Evolutionary conservation across 2,329 filamentous ascomycete species (phyloP).

Genomic region (Aspergillus chevalieri): DNA sequence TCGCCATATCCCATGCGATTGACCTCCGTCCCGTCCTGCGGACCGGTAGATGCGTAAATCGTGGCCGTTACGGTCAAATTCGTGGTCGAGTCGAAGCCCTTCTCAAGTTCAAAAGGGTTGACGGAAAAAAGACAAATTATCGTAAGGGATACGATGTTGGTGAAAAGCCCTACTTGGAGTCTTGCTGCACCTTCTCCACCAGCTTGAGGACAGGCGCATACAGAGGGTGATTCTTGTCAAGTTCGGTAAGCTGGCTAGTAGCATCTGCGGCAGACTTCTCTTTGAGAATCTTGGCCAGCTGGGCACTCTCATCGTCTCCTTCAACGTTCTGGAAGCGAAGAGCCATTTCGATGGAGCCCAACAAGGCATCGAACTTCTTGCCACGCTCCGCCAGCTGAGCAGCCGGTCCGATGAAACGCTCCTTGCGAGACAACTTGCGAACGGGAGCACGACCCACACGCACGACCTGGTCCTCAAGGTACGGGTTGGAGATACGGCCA

Average conservation of each 20-base stretch:
- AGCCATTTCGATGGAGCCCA: slow-evolving; percentile 82
- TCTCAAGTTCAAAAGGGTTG: slow-evolving; percentile 12
- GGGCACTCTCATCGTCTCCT: slow-evolving; percentile 79
- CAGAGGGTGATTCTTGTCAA: slow-evolving; percentile 70
- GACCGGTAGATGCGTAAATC: slow-evolving; percentile 11
- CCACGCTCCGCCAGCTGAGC: slow-evolving; percentile 79
- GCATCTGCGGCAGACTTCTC: slow-evolving; percentile 66
- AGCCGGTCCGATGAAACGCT: slow-evolving; percentile 91
- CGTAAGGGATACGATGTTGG: neutral
- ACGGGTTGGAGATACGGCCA: slow-evolving; percentile 84
- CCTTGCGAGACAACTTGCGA: slow-evolving; percentile 88
- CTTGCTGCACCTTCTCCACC: slow-evolving; percentile 72
- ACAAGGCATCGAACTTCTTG: slow-evolving; percentile 64
- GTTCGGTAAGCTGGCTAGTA: slow-evolving; percentile 72
- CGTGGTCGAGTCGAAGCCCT: slow-evolving; percentile 23
- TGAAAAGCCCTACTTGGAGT: slow-evolving; percentile 29
- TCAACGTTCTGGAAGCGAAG: slow-evolving; percentile 94
- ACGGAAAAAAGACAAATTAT: slow-evolving; percentile 1
- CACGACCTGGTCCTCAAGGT: slow-evolving; percentile 86
- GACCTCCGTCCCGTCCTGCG: slow-evolving; percentile 22
- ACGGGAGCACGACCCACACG: slow-evolving; percentile 92
- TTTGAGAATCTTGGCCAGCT: slow-evolving; percentile 81
- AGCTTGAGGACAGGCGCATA: slow-evolving; percentile 68
- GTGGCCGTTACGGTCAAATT: slow-evolving; percentile 15
- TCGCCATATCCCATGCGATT: slow-evolving; percentile 27